Base-by-base conservation (phyloP, 2,329 filamentous ascomycete genomes). In the Xylaria sp. region DNA sequence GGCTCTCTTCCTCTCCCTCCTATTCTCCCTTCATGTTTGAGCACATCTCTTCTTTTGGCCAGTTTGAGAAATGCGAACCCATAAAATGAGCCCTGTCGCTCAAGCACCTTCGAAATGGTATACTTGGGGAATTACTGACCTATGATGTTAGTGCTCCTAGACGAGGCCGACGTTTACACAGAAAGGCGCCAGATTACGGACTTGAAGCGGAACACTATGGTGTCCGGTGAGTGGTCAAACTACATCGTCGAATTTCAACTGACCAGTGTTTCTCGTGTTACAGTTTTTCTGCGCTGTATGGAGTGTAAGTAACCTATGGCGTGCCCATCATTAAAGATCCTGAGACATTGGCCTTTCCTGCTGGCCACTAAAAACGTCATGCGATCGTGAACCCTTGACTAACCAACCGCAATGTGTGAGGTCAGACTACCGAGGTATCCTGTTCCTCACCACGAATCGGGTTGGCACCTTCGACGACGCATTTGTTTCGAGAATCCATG, bases 381-480 rank as follows among this genome's bases (percentile, higher is more conserved):
- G 9, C n/a, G 11, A 16, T 2, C 17, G 5, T 5, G 17, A 11
- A 11, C 8, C n/a, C n/a, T 9, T 26, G 21, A 13, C 42, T 44
- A 44, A 34, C 16, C 8, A 29, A 21, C 7, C 2, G 22, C 16
- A 9, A 5, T 19, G 7, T 13, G 66, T 44, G 63, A 34, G 9
- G 9, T 26, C 16, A 34, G 29, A 67, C 43, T 69, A 67, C 48
- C 45, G 51, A 1, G 64, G 62, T 7, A 63, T 68, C 17, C 54
- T 68, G 2, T 66, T 67, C 41, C 53, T 67, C 2, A 70, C 65
- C 0, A 68, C 66, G 0, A 68, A 68, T 43, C 58, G 63, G 7
- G 72, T 76, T 18, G 61, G 69, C 3, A 56, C 57, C 2, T 70
- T 77, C 37, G 74, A 76, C 46, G 70, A 72, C 29, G 74, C 73